Percentiles rank a stretch among this genome's conserved stretches.
phyloP scores from a whole-genome alignment of 495 filamentous ascomycete genomes.

The Neurospora sp. region DNA sequence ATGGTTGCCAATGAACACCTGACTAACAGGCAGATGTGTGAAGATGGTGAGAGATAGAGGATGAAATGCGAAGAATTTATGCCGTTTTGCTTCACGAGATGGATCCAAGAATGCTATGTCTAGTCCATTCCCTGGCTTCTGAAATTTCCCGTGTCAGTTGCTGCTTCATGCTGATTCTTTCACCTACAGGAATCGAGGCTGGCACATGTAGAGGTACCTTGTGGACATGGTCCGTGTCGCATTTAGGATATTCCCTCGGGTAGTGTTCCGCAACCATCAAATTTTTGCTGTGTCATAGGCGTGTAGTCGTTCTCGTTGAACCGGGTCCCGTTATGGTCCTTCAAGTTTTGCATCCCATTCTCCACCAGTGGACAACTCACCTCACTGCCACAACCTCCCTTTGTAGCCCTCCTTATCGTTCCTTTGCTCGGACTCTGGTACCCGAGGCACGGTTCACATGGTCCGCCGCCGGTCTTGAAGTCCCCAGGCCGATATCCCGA shows the following conservation, averaged over 20 bases:
- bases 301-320: neutral
- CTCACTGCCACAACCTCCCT: neutral
- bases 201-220: neutral
- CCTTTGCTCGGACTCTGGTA: neutral
- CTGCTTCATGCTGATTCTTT: neutral
- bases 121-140: neutral
- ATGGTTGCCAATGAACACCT: neutral
- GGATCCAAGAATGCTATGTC: neutral
- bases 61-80: neutral
- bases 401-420: too few relatives aligned
- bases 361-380: neutral
- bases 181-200: neutral
- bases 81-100: neutral
- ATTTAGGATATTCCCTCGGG: too few relatives aligned
- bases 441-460: neutral
- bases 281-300: neutral
- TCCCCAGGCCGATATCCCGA: neutral
- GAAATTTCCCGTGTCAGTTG: neutral
- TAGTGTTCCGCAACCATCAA: neutral
- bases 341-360: neutral
- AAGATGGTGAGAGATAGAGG: neutral
- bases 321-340: neutral
- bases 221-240: too few relatives aligned
- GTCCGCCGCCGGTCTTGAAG: neutral
- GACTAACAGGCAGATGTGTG: neutral